A percentile compares a stretch with the other conserved stretches of the same genome.
phyloP scores from a whole-genome alignment of 257 asterid species.

The Primulina eburnea region DNA sequence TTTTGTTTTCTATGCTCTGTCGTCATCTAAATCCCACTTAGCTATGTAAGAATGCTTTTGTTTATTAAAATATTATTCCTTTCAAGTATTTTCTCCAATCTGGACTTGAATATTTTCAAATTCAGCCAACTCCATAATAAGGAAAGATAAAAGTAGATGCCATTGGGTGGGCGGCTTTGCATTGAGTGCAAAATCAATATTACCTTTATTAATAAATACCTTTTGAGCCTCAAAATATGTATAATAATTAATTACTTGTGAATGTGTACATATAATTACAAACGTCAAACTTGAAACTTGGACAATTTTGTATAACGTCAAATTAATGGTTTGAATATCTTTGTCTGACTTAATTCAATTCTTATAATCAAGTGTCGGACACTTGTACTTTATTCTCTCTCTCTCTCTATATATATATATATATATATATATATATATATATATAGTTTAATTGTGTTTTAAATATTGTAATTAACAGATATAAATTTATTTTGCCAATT shows the following conservation, averaged over 20 bases:
- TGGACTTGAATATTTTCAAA: too few species aligned
- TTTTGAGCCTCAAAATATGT: background rate
- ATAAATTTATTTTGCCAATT: background rate
- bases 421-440: too few species aligned
- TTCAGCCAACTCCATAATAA: background rate
- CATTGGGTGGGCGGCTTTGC: background rate
- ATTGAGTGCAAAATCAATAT: background rate
- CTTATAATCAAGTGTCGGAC: too few species aligned
- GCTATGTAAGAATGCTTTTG: background rate
- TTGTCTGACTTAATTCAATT: too few species aligned
- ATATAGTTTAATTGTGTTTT: background rate
- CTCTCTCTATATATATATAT: too few species aligned
- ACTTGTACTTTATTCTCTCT: background rate
- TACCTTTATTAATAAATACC: background rate
- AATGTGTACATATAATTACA: too few species aligned
- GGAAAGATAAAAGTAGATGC: background rate
- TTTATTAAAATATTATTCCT: background rate
- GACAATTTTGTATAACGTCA: background rate
- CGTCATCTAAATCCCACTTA: background rate
- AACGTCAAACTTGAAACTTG: background rate
- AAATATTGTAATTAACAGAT: too few species aligned
- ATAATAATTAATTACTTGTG: too few species aligned
- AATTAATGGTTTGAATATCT: too few species aligned
- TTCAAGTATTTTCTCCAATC: background rate
- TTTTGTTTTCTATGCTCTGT: background rate